phyloP scores from a whole-genome alignment of 2,329 filamentous ascomycete species.

The Aquanectria penicillioides region DNA sequence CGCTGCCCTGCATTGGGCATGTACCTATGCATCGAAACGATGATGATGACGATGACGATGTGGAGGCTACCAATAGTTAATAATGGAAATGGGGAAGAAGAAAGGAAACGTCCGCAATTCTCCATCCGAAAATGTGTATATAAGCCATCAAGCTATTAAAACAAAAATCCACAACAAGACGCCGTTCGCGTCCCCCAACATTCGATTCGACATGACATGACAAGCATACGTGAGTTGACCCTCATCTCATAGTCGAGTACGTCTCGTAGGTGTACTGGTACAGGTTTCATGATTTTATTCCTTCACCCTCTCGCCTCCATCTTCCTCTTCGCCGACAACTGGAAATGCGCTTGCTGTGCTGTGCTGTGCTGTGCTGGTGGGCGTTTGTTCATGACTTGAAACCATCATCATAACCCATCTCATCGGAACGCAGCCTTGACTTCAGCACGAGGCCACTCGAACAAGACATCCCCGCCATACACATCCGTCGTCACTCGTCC shows the following conservation, averaged over 20 bases:
- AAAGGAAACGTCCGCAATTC: neutral
- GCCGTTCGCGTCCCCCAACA: neutral
- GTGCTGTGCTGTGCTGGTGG: too few relatives aligned
- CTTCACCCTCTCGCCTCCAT: neutral
- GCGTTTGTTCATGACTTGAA: neutral
- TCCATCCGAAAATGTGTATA: too few relatives aligned
- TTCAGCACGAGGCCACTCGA: conserved; percentile 73
- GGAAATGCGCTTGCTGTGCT: neutral
- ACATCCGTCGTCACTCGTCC: conserved; percentile 68
- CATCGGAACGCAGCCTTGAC: conserved; percentile 67
- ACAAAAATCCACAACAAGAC: conserved; percentile 7
- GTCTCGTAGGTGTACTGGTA: conserved; percentile 12
- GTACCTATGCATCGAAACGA: too few relatives aligned
- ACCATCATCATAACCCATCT: neutral
- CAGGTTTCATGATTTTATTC: neutral
- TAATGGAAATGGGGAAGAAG: neutral
- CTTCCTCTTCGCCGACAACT: neutral
- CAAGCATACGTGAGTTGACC: neutral
- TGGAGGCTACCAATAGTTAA: too few relatives aligned
- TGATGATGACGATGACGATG: too few relatives aligned
- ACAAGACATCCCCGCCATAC: conserved; percentile 71
- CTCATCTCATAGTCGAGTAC: conserved; percentile 9
- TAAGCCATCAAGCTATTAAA: neutral
- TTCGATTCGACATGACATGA: neutral
- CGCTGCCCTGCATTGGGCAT: too few relatives aligned